Evolutionary conservation across 106 monocot genomes (phyloP), one percentile per base, ranked within the genome.

Genomic region (Agapanthus africanus): DNA sequence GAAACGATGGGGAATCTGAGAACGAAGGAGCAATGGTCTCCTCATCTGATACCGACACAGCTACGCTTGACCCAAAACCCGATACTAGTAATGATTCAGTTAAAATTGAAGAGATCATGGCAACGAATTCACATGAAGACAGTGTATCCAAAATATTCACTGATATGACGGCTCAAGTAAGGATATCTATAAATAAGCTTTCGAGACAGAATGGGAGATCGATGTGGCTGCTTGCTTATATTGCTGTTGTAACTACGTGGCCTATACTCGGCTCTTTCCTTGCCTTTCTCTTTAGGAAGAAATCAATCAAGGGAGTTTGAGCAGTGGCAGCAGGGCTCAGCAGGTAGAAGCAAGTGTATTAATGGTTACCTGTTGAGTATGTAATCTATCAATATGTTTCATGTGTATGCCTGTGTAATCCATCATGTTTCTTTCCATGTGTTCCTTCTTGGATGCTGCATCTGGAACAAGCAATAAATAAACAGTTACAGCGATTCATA

Each of bases 221-320:
- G 15, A 79, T 89, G 38, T 87, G 95, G 88, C 31, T 97, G 44
- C 86, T 97, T 6, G 79, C 65, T 27, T 97, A 91, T n/a, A 71
- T 91, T 64, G 91, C 91, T 18, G 60, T 91, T 35, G 74, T 82
- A 13, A 80, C 95, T 6, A 80, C 82, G 32, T 97, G 88, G 81
- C 95, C 95, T 10, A 37, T 97, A 22, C 64, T 91, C 36, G 91
- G 86, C 51, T 71, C 95, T 37, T 66, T 73, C 25, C 40, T 87
- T 61, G 77, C 73, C 11, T 69, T 68, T 14, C 39, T 79, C 27
- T 77, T 84, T 1, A 87, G 71, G 68, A 97, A 74, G 76, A 97
- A 65, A 70, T 63, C 37, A 19, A 34, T 44, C 42, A 16, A 38
- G 11, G n/a, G 2, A 38, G 63, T 2, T 37, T 0, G 16, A 44